Conservation (phyloP, 768 basidiomycete species). For the Astraeus odoratus region DNA sequence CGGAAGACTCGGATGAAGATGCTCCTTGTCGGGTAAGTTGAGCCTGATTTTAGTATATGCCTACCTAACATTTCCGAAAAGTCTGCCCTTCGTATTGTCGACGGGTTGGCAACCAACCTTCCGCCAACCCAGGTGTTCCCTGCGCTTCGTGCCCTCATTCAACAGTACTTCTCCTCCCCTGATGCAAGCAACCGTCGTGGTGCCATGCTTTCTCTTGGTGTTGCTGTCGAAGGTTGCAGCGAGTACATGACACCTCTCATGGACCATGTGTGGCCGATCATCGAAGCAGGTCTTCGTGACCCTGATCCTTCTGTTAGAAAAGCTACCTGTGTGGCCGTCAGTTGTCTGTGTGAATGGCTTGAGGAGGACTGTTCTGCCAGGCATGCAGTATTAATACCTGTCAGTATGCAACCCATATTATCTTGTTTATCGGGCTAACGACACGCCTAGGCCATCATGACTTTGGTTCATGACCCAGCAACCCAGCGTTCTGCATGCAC, state of each 20-base stretch:
- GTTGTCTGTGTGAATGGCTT: constrained; percentile 95
- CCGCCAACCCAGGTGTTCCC: constrained; percentile 97
- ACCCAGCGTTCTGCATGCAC: constrained; percentile 95
- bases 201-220: constrained; percentile 92
- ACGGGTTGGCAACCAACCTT: constrained; percentile 84
- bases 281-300: constrained; percentile 85
- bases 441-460: constrained; percentile 69
- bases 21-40: constrained; percentile 78
- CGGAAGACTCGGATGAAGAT: constrained; percentile 89
- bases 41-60: neutral
- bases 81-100: constrained; percentile 93
- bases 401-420: constrained; percentile 31
- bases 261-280: constrained; percentile 86
- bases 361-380: constrained; percentile 86
- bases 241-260: constrained; percentile 96
- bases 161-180: constrained; percentile 75
- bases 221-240: constrained; percentile 94
- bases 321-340: constrained; percentile 92
- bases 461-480: constrained; percentile 74
- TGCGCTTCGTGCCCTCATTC: constrained; percentile 73
- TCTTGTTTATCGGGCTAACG: neutral
- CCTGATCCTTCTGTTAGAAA: constrained; percentile 81
- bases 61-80: constrained; percentile 25
- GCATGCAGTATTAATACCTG: constrained; percentile 82
- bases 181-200: constrained; percentile 80